These are phyloP conservation scores for Cairneyella variabilis DNA, from an alignment of 495 filamentous ascomycete genomes.

Conservation along the genomic window DNA sequence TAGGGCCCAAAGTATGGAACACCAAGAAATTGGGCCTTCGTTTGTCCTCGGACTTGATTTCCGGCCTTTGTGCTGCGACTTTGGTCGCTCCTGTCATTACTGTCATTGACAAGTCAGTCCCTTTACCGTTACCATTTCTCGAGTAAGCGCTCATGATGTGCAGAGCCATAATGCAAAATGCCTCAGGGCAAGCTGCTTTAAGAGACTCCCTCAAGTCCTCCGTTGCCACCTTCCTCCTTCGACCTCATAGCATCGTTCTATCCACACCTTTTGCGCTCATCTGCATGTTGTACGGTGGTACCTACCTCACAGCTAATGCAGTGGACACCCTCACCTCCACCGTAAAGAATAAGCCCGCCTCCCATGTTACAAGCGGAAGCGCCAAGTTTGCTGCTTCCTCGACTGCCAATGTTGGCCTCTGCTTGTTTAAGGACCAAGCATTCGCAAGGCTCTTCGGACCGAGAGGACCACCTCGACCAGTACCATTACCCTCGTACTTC, in stretches of 20 bases:
- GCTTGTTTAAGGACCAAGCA: constrained; percentile 88
- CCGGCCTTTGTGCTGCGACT: constrained; percentile 73
- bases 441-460: constrained; percentile 83
- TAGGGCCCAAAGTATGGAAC: constrained; percentile 56
- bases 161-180: constrained; percentile 94
- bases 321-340: constrained; percentile 81
- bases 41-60: constrained; percentile 66
- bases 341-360: constrained; percentile 47
- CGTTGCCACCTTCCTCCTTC: constrained; percentile 56
- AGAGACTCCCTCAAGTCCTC: constrained; percentile 59
- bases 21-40: constrained; percentile 66
- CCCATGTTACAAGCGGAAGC: constrained; percentile 63
- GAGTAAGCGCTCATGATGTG: constrained; percentile 20
- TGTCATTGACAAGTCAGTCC: constrained; percentile 79
- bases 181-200: constrained; percentile 76
- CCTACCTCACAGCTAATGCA: constrained; percentile 85
- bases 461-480: constrained; percentile 44
- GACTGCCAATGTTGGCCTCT: constrained; percentile 83
- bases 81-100: constrained; percentile 85
- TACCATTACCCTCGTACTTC: constrained; percentile 60
- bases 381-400: constrained; percentile 81
- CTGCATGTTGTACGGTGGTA: constrained; percentile 83
- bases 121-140: constrained; percentile 1
- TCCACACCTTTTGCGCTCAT: constrained; percentile 83
- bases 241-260: constrained; percentile 69